phyloP scores from a whole-genome alignment of 495 filamentous ascomycete species.

The Poronia punctata region DNA sequence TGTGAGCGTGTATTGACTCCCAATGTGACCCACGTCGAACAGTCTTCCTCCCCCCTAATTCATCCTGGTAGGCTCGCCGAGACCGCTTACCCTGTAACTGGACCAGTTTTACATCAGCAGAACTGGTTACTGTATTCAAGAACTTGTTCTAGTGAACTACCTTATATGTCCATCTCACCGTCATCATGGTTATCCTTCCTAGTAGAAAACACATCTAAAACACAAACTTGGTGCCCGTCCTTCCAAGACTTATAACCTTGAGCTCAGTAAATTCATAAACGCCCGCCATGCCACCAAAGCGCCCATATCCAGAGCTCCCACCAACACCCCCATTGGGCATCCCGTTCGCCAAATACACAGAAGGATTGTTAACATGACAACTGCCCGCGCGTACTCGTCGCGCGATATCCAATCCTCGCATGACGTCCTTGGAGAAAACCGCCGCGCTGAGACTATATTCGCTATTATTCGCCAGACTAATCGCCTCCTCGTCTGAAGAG shows the following conservation, averaged over 20 bases:
- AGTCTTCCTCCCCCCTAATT: no score
- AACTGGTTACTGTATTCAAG: no score
- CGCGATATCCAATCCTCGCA: slow-evolving; percentile 25
- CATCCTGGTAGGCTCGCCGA: no score
- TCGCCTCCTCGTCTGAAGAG: slow-evolving; percentile 25
- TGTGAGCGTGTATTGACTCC: no score
- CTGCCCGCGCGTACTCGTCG: slow-evolving; percentile 22
- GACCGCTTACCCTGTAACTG: no score
- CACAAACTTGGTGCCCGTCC: slow-evolving; percentile 17
- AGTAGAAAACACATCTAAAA: no score
- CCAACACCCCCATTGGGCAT: slow-evolving; percentile 30
- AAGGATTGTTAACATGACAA: slow-evolving; percentile 30
- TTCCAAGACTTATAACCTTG: slow-evolving; percentile 26
- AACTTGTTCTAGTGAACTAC: no score
- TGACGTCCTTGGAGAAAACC: slow-evolving; percentile 26
- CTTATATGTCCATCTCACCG: neutral
- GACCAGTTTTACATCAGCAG: no score
- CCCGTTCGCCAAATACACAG: slow-evolving; percentile 28
- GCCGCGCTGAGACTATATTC: slow-evolving; percentile 28
- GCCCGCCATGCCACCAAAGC: slow-evolving; percentile 29
- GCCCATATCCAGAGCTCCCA: slow-evolving; percentile 29
- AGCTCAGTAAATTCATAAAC: slow-evolving; percentile 26
- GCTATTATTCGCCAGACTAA: slow-evolving; percentile 25
- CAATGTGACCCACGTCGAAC: no score
- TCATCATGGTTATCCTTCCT: neutral